Percentiles rank a stretch among this genome's conserved stretches.
Conservation (phyloP, 1,139 yeast genomes). For the Saccharomyces hybrid region DNA sequence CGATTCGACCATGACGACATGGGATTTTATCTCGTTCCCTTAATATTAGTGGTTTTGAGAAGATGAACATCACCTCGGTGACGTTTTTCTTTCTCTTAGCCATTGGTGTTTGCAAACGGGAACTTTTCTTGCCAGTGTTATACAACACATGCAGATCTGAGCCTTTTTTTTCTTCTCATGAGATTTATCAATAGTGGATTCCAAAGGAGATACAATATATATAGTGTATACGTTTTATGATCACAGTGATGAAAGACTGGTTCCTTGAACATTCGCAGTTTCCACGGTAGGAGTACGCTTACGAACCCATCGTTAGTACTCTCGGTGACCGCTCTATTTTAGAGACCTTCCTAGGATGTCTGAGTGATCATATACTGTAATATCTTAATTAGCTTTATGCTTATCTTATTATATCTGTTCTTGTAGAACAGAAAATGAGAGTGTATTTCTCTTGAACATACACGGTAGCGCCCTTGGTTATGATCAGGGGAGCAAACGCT, state of each 20-base stretch:
- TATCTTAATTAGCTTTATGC: neutral
- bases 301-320: slow-evolving; percentile 76
- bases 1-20: slow-evolving; percentile 89
- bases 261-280: slow-evolving; percentile 81
- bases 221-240: slow-evolving; percentile 1
- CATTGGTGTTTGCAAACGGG: slow-evolving; percentile 7
- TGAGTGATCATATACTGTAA: slow-evolving; percentile 33
- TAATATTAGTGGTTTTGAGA: neutral
- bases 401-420: neutral
- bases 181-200: slow-evolving; percentile 1
- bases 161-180: slow-evolving; percentile 15
- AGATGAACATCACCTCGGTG: neutral
- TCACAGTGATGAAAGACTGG: slow-evolving; percentile 61
- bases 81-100: neutral
- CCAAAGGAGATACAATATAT: neutral
- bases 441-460: too few species aligned
- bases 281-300: slow-evolving; percentile 83
- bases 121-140: slow-evolving; percentile 86
- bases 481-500: neutral
- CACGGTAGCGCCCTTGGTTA: too few species aligned
- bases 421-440: neutral
- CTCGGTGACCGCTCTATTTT: slow-evolving; percentile 64
- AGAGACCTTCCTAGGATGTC: slow-evolving; percentile 58
- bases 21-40: slow-evolving; percentile 40
- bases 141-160: slow-evolving; percentile 39